Percentiles rank a stretch among this genome's conserved stretches.
phyloP scores from a whole-genome alignment of 2,329 filamentous ascomycete species.

The Cladobotryum mycophilum region DNA sequence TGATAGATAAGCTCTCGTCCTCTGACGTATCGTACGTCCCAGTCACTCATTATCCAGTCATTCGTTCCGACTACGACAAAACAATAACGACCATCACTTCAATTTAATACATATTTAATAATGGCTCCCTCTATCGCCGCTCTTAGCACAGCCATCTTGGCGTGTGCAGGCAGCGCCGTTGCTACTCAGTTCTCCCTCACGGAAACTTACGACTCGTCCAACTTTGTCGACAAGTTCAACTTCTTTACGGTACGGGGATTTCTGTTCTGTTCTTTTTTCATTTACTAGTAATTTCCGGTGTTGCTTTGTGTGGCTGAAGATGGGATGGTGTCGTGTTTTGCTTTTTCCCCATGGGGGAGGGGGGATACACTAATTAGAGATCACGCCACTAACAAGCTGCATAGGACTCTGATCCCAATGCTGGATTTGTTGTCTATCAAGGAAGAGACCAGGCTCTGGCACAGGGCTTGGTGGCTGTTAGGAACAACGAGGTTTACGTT shows the following conservation, averaged over 20 bases:
- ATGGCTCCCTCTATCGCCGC: constrained; percentile 38
- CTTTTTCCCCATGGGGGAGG: no score
- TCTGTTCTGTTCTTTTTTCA: not conserved
- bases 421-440: constrained; percentile 57
- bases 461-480: constrained; percentile 29
- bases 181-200: constrained; percentile 31
- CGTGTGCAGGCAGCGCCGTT: constrained; percentile 26
- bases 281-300: constrained; percentile 4
- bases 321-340: no score
- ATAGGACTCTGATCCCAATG: constrained; percentile 49
- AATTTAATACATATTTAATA: constrained; percentile 1
- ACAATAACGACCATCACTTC: no score
- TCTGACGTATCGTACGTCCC: no score
- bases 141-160: constrained; percentile 33
- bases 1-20: no score
- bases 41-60: constrained; percentile 5
- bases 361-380: no score
- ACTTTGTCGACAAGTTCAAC: constrained; percentile 44
- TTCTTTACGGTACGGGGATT: constrained; percentile 31
- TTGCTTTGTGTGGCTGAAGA: not conserved
- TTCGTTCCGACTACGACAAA: constrained; percentile 18
- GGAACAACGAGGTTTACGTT: constrained; percentile 31
- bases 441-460: constrained; percentile 26
- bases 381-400: not conserved
- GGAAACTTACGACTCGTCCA: constrained; percentile 35